These are phyloP conservation scores for Neospora caninum DNA, from an alignment of 169 alveolate species.

Conservation along the genomic window DNA sequence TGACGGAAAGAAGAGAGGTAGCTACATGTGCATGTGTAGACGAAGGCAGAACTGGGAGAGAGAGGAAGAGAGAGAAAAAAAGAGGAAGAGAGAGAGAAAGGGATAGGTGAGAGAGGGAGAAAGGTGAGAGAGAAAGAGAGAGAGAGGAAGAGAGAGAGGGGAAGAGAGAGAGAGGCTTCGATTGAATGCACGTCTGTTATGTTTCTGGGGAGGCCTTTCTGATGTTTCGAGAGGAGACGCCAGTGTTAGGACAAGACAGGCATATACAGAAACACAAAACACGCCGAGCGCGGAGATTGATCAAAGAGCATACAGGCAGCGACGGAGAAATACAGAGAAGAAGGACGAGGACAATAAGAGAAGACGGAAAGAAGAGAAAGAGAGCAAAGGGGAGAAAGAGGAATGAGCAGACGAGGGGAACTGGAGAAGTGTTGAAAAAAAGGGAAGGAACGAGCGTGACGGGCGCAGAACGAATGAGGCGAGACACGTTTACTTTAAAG, in stretches of 20 bases:
- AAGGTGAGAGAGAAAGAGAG: neutral
- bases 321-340: neutral
- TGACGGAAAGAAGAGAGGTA: neutral
- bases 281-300: too few species aligned
- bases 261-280: too few species aligned
- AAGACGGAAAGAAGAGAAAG: too few species aligned
- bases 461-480: too few species aligned
- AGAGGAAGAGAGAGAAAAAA: neutral
- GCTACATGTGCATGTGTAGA: neutral
- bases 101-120: neutral
- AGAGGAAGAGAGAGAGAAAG: neutral
- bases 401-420: neutral
- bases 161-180: neutral
- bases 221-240: too few species aligned
- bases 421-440: neutral
- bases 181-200: too few species aligned
- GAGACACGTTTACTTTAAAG: too few species aligned
- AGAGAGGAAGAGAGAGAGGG: neutral
- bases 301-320: too few species aligned
- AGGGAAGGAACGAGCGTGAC: neutral
- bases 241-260: too few species aligned
- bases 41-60: neutral
- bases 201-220: too few species aligned
- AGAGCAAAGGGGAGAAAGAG: neutral
- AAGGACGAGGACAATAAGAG: neutral